Conservation (phyloP, 1,284 basidiomycete species). For the Neonothopanus nambi region DNA sequence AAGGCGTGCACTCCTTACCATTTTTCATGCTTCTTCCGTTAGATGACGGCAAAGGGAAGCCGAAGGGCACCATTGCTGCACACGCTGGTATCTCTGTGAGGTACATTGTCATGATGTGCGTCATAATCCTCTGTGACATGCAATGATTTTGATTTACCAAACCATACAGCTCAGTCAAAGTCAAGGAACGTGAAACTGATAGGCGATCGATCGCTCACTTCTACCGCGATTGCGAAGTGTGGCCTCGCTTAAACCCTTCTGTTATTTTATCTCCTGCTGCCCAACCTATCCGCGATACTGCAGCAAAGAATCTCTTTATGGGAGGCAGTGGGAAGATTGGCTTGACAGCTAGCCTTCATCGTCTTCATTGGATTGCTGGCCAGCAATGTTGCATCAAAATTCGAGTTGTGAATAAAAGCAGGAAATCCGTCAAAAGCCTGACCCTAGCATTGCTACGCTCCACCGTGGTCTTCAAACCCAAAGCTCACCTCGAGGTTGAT, state of each 20-base stretch:
- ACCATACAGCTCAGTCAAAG: slow-evolving; percentile 66
- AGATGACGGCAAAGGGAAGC: slow-evolving; percentile 53
- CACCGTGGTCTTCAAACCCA: slow-evolving; percentile 68
- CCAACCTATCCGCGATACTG: slow-evolving; percentile 62
- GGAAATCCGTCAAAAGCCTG: slow-evolving; percentile 71
- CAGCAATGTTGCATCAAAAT: slow-evolving; percentile 80
- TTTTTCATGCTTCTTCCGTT: slow-evolving; percentile 80
- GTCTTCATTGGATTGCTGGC: slow-evolving; percentile 84
- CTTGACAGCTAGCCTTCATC: slow-evolving; percentile 73
- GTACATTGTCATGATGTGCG: slow-evolving; percentile 84
- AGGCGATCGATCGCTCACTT: slow-evolving; percentile 88
- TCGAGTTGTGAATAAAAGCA: slow-evolving; percentile 72
- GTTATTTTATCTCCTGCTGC: slow-evolving; percentile 63
- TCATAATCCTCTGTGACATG: slow-evolving; percentile 19
- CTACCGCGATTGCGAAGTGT: slow-evolving; percentile 83
- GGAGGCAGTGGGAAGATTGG: slow-evolving; percentile 71
- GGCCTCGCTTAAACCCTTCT: slow-evolving; percentile 76
- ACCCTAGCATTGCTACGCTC: slow-evolving; percentile 73
- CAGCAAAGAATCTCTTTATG: slow-evolving; percentile 61
- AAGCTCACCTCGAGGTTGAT: slow-evolving; percentile 41
- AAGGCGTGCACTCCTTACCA: slow-evolving; percentile 75
- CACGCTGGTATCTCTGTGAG: slow-evolving; percentile 67
- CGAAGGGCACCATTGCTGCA: slow-evolving; percentile 70
- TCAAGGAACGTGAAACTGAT: slow-evolving; percentile 66
- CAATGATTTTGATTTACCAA: slow-evolving; percentile 6